Conservation (phyloP, 2,329 filamentous ascomycete species). For the Cladophialophora chaetospira region DNA sequence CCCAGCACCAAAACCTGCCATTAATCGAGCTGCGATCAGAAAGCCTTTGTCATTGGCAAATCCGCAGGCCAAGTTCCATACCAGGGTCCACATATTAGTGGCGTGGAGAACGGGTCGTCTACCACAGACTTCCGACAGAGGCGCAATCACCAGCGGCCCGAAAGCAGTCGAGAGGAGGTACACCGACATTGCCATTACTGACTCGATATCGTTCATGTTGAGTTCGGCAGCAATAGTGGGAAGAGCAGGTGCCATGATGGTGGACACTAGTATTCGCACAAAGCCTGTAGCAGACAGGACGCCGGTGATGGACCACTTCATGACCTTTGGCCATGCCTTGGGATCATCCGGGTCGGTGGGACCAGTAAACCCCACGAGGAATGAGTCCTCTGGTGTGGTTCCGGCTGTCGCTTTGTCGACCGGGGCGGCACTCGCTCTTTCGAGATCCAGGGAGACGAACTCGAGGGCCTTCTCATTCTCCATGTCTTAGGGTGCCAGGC, state of each 20-base stretch:
- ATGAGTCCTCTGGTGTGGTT: not conserved
- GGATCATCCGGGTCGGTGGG: slow-evolving; percentile 42
- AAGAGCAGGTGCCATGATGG: slow-evolving; percentile 53
- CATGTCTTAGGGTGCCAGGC: too few species aligned
- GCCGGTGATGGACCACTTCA: slow-evolving; percentile 56
- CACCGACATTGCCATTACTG: slow-evolving; percentile 45
- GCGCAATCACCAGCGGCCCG: slow-evolving; percentile 48
- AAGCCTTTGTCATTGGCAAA: slow-evolving; percentile 49
- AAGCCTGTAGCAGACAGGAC: slow-evolving; percentile 55
- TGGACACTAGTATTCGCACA: slow-evolving; percentile 60
- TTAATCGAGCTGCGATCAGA: slow-evolving; percentile 54
- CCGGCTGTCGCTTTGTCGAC: not conserved
- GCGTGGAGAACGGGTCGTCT: slow-evolving; percentile 50
- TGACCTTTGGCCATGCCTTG: slow-evolving; percentile 50
- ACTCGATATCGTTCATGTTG: slow-evolving; percentile 40
- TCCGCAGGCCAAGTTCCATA: slow-evolving; percentile 58
- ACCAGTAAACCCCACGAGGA: slow-evolving; percentile 42
- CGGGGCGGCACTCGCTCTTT: too few species aligned
- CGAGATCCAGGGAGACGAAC: too few species aligned
- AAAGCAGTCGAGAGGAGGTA: slow-evolving; percentile 51
- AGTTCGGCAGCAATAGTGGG: slow-evolving; percentile 51
- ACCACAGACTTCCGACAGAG: slow-evolving; percentile 53
- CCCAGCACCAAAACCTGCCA: slow-evolving; percentile 55
- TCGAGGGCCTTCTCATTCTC: too few species aligned
- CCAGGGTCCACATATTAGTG: slow-evolving; percentile 51